Percentiles rank a stretch among this genome's conserved stretches.
Conservation (phyloP, 306 rosid genomes). For the Parietaria judaica region DNA sequence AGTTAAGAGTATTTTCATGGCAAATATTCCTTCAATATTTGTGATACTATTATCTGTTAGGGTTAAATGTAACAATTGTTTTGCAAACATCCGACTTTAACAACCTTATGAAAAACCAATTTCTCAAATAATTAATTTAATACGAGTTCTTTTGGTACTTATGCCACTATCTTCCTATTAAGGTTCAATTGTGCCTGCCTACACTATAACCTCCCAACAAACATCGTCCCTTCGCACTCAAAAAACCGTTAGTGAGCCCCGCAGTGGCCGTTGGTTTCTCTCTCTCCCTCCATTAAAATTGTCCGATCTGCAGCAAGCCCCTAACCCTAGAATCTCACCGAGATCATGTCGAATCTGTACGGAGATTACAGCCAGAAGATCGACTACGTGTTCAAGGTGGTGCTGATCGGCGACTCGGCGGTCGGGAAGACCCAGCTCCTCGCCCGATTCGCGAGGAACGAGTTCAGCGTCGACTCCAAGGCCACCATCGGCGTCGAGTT, state of each 20-base stretch:
- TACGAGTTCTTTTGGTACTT: too few species aligned
- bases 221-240: background rate
- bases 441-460: slow-evolving; percentile 72
- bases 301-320: slow-evolving; percentile 20
- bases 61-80: too few species aligned
- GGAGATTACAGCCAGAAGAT: slow-evolving; percentile 74
- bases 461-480: slow-evolving; percentile 68
- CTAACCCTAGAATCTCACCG: slow-evolving; percentile 11
- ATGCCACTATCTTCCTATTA: too few species aligned
- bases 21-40: too few species aligned
- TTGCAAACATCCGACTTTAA: too few species aligned
- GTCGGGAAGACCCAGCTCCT: slow-evolving; percentile 90
- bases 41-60: too few species aligned
- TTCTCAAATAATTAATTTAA: too few species aligned
- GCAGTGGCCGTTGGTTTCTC: slow-evolving; percentile 21
- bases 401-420: slow-evolving; percentile 87
- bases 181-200: background rate
- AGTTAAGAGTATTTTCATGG: too few species aligned
- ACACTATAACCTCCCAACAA: background rate
- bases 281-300: background rate
- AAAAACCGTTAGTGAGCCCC: slow-evolving; percentile 27
- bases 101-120: too few species aligned
- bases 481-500: slow-evolving; percentile 95
- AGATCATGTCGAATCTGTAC: slow-evolving; percentile 62
- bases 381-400: slow-evolving; percentile 93